Conservation (phyloP, 2,329 filamentous ascomycete genomes). For the Setomelanomma holmii region DNA sequence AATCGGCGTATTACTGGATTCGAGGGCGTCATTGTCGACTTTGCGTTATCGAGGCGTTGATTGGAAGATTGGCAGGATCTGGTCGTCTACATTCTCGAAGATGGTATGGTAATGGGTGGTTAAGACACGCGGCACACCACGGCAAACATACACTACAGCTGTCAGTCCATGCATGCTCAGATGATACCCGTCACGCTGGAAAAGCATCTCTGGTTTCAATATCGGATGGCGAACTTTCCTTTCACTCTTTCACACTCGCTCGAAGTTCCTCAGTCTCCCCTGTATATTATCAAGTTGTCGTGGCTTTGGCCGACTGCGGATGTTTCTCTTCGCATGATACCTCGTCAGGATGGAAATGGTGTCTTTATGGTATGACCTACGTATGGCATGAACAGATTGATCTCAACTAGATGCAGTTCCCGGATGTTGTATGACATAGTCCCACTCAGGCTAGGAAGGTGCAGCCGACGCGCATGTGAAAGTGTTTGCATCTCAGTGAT, state of each 20-base stretch:
- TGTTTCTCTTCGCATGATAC: constrained; percentile 19
- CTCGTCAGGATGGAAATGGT: constrained; percentile 15
- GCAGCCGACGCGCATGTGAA: too few species aligned
- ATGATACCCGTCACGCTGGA: constrained; percentile 8
- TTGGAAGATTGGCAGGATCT: too few species aligned
- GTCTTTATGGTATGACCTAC: background rate
- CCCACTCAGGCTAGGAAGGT: too few species aligned
- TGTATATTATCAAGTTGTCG: constrained; percentile 13
- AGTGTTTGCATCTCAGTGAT: too few species aligned
- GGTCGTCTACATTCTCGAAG: too few species aligned
- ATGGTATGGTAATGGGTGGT: constrained; percentile 1
- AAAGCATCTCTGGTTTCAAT: constrained; percentile 5
- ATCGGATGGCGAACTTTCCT: background rate
- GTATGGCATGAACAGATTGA: constrained; percentile 10
- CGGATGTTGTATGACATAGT: too few species aligned
- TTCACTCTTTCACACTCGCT: constrained; percentile 4
- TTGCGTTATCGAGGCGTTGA: constrained; percentile 6
- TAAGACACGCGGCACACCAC: constrained; percentile 1
- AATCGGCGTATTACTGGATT: constrained; percentile 1
- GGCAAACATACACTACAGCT: background rate
- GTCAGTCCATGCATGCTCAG: background rate
- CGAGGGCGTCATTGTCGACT: background rate
- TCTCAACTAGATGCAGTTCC: too few species aligned
- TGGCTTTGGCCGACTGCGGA: constrained; percentile 11
- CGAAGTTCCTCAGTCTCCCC: background rate